Conservation (phyloP, 2,329 filamentous ascomycete species). For the Trichophyton rubrum region DNA sequence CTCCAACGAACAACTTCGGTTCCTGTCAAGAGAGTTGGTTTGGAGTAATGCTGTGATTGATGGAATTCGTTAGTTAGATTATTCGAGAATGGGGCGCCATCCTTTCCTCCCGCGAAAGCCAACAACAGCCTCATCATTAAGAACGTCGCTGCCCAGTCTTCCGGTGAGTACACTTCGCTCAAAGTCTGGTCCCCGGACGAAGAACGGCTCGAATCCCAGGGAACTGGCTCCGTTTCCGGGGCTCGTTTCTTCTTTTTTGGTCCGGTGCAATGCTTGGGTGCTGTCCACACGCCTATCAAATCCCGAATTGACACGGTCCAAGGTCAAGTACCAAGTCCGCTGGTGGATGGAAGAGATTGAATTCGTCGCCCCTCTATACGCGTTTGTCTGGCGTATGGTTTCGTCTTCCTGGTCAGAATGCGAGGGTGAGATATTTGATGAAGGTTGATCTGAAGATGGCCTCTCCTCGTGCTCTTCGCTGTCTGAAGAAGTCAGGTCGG, state of each 20-base stretch:
- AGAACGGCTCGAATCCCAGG: conserved; percentile 44
- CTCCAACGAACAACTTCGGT: background rate
- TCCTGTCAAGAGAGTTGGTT: background rate
- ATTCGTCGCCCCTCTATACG: conserved; percentile 54
- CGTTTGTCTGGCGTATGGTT: conserved; percentile 47
- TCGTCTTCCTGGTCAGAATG: conserved; percentile 33
- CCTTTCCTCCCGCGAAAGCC: conserved; percentile 47
- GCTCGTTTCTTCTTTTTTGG: conserved; percentile 21
- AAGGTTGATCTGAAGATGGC: conserved; percentile 5
- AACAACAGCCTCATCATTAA: conserved; percentile 48
- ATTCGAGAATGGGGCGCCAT: conserved; percentile 38
- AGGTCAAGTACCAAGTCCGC: conserved; percentile 51
- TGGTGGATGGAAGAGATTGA: conserved; percentile 56
- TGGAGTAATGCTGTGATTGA: background rate
- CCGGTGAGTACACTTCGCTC: conserved; percentile 59
- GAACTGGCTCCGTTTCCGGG: conserved; percentile 9
- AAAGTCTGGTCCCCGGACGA: conserved; percentile 46
- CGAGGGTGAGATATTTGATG: conserved; percentile 5
- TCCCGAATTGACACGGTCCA: conserved; percentile 49
- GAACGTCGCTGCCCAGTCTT: conserved; percentile 45
- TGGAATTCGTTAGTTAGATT: background rate
- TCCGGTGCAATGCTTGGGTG: conserved; percentile 4
- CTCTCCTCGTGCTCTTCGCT: background rate
- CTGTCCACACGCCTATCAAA: conserved; percentile 29
- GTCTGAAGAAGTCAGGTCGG: background rate